Evolutionary conservation across 495 filamentous ascomycete species (phyloP).

Genomic region (Barbatosphaeria neglecta): DNA sequence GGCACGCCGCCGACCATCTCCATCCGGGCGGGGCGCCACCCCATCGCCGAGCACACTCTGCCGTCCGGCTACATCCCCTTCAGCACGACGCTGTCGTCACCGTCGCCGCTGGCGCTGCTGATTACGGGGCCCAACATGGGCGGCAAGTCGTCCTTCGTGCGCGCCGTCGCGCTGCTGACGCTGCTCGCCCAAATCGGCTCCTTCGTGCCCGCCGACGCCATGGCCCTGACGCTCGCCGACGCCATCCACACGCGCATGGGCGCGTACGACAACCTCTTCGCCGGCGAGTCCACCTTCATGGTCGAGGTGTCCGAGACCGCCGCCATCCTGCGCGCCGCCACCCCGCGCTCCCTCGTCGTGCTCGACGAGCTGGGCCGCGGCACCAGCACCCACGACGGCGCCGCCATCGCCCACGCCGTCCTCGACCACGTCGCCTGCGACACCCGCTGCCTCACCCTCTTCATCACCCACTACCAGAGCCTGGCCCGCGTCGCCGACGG

Average conservation of each 20-base stretch:
- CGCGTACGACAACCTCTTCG: slow-evolving; percentile 91
- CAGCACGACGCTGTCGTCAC: slow-evolving; percentile 53
- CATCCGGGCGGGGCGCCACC: slow-evolving; percentile 74
- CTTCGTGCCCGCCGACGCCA: slow-evolving; percentile 73
- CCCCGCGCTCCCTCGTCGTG: slow-evolving; percentile 68
- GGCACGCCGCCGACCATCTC: slow-evolving; percentile 55
- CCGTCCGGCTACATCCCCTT: slow-evolving; percentile 88
- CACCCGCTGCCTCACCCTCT: slow-evolving; percentile 65
- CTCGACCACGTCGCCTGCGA: slow-evolving; percentile 72
- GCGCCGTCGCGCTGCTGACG: slow-evolving; percentile 78
- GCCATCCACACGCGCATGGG: slow-evolving; percentile 96
- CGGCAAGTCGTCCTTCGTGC: slow-evolving; percentile 90
- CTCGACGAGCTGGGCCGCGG: slow-evolving; percentile 94
- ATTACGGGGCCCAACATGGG: slow-evolving; percentile 99
- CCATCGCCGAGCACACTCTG: slow-evolving; percentile 90
- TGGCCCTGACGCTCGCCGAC: slow-evolving; percentile 71
- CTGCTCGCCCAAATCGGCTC: slow-evolving; percentile 94
- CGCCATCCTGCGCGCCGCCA: slow-evolving; percentile 80
- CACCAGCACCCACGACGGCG: slow-evolving; percentile 88
- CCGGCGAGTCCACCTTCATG: slow-evolving; percentile 94
- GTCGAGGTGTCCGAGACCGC: slow-evolving; percentile 89
- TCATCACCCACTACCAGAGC: slow-evolving; percentile 95
- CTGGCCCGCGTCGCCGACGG: slow-evolving; percentile 59
- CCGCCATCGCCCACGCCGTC: slow-evolving; percentile 90
- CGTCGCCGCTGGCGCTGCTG: slow-evolving; percentile 60